A percentile compares a stretch with the other conserved stretches of the same genome.
phyloP scores from a whole-genome alignment of 2,329 filamentous ascomycete species.

The Venturia carpophila region DNA sequence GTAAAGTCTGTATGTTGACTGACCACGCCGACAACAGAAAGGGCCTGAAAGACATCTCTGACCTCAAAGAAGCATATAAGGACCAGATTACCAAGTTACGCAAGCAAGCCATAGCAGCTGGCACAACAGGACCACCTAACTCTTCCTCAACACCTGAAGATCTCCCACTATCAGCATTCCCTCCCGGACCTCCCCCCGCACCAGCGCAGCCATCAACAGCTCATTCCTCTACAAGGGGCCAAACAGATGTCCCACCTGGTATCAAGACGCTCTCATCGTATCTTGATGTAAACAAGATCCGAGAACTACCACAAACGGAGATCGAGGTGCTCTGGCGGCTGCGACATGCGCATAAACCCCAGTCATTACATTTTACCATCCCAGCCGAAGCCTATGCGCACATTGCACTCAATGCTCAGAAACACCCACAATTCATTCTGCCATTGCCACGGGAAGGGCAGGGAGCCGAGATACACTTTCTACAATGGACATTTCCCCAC shows the following conservation, averaged over 20 bases:
- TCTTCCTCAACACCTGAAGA: slow-evolving; percentile 31
- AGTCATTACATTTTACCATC: slow-evolving; percentile 77
- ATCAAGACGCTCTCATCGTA: slow-evolving; percentile 60
- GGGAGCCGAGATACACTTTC: slow-evolving; percentile 79
- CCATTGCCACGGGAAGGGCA: slow-evolving; percentile 58
- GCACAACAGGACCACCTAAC: slow-evolving; percentile 39
- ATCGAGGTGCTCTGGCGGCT: slow-evolving; percentile 86
- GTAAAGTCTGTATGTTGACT: neutral
- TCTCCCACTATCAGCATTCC: slow-evolving; percentile 24
- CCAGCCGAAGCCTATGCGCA: slow-evolving; percentile 63
- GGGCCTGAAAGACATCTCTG: slow-evolving; percentile 61
- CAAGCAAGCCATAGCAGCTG: slow-evolving; percentile 54
- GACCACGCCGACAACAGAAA: slow-evolving; percentile 34
- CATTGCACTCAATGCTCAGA: slow-evolving; percentile 63
- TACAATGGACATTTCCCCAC: slow-evolving; percentile 91
- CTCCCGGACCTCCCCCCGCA: slow-evolving; percentile 25
- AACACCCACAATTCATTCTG: slow-evolving; percentile 81
- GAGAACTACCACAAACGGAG: slow-evolving; percentile 66
- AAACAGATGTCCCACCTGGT: slow-evolving; percentile 34
- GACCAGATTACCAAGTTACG: slow-evolving; percentile 71
- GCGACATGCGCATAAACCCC: slow-evolving; percentile 64
- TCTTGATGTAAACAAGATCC: slow-evolving; percentile 73
- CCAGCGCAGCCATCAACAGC: slow-evolving; percentile 28
- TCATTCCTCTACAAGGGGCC: slow-evolving; percentile 31
- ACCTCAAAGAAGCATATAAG: slow-evolving; percentile 74